Base-by-base conservation (phyloP, 345 rosid species). In the Anacardium occidentale region DNA sequence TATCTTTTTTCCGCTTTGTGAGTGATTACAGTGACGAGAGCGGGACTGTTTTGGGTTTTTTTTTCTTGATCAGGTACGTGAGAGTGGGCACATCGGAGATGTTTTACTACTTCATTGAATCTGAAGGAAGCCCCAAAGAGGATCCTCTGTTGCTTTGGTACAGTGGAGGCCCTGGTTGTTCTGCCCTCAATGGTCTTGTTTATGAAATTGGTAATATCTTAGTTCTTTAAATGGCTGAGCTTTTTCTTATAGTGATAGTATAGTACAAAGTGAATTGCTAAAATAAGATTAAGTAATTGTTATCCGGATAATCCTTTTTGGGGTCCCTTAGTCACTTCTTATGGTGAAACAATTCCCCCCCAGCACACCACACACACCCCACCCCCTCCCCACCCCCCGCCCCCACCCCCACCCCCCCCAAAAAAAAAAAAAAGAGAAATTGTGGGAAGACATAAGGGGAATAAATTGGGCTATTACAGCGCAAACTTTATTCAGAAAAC, bases 141-240 rank as follows among this genome's bases (percentile, higher is more conserved):
- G 86, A 83, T 76, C 82, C 86, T 73, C 62, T 83, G 3, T 0
- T 80, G 74, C 75, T 80, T 25, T 80, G 82, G 80, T 68, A 75
- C 42, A 80, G 75, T 14, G 84, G 86, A 10, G 86, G 82, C 37
- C 86, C 86, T 34, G 84, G 86, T 18, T 83, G 86, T 48, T 80
- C 86, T 74, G 79, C 74, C 7, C 50, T 77, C 60, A 65, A 66
- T 53, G 82, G 77, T 18, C 74, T 83, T 64, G 24, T 80, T 12
- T 83, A 32, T 52, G 78, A 80, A 73, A 80, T 54, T 11, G 86
- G 86, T 77, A 62, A 1, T 4, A 7, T 13, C 25, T 7, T 20
- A 2, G 18, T 5, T n/a, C 62, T 22, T 4, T 21, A 37, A 37
- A 37, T 37, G 8, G 42, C 42, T 7, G 8, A 37, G 5, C 0